phyloP scores from a whole-genome alignment of 768 basidiomycete species.

The Termitomyces eurrhizus region DNA sequence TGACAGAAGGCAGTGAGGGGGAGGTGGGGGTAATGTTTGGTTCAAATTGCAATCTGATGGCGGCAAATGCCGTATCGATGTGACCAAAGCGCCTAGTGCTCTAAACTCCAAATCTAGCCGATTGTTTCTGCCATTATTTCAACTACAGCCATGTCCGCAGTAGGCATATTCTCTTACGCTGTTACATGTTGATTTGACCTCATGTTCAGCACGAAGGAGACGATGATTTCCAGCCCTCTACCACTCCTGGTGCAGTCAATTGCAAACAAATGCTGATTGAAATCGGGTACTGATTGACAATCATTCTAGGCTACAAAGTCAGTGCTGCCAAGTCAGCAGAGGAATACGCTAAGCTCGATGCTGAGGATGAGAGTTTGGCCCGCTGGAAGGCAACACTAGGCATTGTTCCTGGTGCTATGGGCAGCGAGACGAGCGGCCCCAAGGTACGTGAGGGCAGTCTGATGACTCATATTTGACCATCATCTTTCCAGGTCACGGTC shows the following conservation, averaged over 20 bases:
- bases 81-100: slow-evolving; percentile 12
- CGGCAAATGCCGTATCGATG: slow-evolving; percentile 60
- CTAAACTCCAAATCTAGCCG: slow-evolving; percentile 10
- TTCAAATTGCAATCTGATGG: slow-evolving; percentile 13
- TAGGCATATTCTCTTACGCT: slow-evolving; percentile 25
- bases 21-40: background rate
- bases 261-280: background rate
- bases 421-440: slow-evolving; percentile 44
- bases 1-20: background rate
- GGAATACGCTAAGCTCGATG: slow-evolving; percentile 83
- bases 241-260: slow-evolving; percentile 56
- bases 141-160: slow-evolving; percentile 46
- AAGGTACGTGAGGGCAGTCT: slow-evolving; percentile 45
- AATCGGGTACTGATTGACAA: slow-evolving; percentile 9
- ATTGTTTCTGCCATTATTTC: slow-evolving; percentile 17
- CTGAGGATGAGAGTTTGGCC: slow-evolving; percentile 87
- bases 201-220: slow-evolving; percentile 52
- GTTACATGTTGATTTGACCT: slow-evolving; percentile 1
- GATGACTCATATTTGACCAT: slow-evolving; percentile 10
- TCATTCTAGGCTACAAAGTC: slow-evolving; percentile 67
- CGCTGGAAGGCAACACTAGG: slow-evolving; percentile 97
- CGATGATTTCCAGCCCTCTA: slow-evolving; percentile 63
- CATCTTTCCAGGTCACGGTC: slow-evolving; percentile 57
- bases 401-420: slow-evolving; percentile 51
- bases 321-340: slow-evolving; percentile 66